Conservation (phyloP, 2,329 filamentous ascomycete species). For the Fusarium sp. region DNA sequence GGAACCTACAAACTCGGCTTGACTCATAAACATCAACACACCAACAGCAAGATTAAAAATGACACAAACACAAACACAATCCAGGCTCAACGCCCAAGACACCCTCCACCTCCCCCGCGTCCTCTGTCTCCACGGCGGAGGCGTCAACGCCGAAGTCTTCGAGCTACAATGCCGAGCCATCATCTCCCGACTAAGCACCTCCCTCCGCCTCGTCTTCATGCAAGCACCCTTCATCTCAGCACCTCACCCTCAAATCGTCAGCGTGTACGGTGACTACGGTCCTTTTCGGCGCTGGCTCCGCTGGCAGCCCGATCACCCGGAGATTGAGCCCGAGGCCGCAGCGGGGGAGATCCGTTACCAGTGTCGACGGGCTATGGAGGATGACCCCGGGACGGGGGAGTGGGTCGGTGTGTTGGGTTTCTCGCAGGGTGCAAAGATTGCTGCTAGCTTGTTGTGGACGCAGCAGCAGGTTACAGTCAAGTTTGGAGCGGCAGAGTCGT, state of each 20-base stretch:
- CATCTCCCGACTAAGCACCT: slow-evolving; percentile 56
- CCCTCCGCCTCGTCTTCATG: slow-evolving; percentile 78
- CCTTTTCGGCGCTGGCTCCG: slow-evolving; percentile 73
- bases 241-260: slow-evolving; percentile 70
- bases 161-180: slow-evolving; percentile 71
- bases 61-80: slow-evolving; percentile 38
- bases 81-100: slow-evolving; percentile 5
- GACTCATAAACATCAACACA: background rate
- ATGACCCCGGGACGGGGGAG: slow-evolving; percentile 64
- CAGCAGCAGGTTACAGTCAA: slow-evolving; percentile 67
- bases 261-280: slow-evolving; percentile 72
- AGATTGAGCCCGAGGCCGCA: slow-evolving; percentile 58
- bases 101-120: slow-evolving; percentile 67
- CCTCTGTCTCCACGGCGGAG: slow-evolving; percentile 84
- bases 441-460: slow-evolving; percentile 66
- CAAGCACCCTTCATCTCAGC: slow-evolving; percentile 74
- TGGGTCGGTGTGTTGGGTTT: slow-evolving; percentile 74
- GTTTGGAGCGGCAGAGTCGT: slow-evolving; percentile 38
- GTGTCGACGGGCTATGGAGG: slow-evolving; percentile 60
- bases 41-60: slow-evolving; percentile 3
- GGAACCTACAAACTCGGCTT: slow-evolving; percentile 1
- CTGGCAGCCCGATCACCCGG: slow-evolving; percentile 68
- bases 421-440: slow-evolving; percentile 73
- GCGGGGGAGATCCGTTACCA: slow-evolving; percentile 52
- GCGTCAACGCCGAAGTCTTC: slow-evolving; percentile 78